Conservation (phyloP, 306 rosid genomes). For the Medicago lupulina region DNA sequence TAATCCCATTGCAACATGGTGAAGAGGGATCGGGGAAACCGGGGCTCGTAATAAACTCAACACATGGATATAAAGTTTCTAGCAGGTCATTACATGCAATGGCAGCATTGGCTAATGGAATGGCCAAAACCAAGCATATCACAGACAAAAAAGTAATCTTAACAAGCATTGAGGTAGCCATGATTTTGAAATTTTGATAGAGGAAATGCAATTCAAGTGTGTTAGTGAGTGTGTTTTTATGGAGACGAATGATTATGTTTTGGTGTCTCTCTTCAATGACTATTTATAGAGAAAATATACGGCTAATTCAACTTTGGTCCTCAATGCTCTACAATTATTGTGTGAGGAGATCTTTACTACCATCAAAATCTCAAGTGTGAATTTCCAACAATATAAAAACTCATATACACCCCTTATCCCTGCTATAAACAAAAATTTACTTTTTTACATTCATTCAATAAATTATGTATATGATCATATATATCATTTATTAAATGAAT, state of each 20-base stretch:
- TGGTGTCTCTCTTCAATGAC: too few species aligned
- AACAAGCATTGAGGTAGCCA: background rate
- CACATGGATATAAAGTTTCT: background rate
- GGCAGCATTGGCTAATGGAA: background rate
- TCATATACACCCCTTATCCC: too few species aligned
- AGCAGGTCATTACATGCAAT: background rate
- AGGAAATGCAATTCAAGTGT: background rate
- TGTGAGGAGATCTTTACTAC: background rate
- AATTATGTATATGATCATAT: too few species aligned
- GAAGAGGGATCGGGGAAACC: background rate
- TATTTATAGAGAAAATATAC: too few species aligned
- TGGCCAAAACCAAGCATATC: background rate
- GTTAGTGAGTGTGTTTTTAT: too few species aligned
- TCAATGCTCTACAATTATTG: background rate
- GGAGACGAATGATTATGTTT: too few species aligned
- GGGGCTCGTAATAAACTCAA: background rate
- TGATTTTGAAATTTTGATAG: background rate
- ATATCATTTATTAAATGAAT: too few species aligned
- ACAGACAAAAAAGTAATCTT: background rate
- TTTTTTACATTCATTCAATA: too few species aligned
- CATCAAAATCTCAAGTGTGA: background rate
- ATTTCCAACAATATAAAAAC: background rate
- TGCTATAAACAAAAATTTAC: too few species aligned
- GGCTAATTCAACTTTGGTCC: background rate
- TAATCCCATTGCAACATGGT: background rate